Base-by-base conservation (phyloP, 495 filamentous ascomycete genomes). In the Baudoinia panamericana region DNA sequence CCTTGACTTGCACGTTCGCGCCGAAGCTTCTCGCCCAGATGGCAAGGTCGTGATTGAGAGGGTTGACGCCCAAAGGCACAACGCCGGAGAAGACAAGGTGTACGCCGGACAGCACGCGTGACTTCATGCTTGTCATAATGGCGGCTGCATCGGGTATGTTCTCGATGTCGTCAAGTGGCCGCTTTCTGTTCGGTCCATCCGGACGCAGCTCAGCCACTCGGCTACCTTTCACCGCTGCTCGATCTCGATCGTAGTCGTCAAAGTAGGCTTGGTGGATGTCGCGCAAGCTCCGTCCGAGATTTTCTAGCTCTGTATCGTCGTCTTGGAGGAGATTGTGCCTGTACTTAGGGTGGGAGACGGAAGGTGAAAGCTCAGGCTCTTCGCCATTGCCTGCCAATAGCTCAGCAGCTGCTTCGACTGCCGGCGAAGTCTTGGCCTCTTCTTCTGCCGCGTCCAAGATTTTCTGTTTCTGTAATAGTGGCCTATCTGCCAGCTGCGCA, bases 71-170 rank as follows among this genome's bases (percentile, higher is more conserved):
- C 4, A 90, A 56, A 13, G 87, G 87, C 8, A 95, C 71, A 5
- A 97, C 74, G 4, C 92, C 90, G 0, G 90, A 93, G 46, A 95
- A 80, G 4, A 90, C 84, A 24, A 97, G 63, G 5, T 72, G 69
- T 17, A 75, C 73, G 12, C 73, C 78, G 0, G 63, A 68, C 2
- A 97, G 74, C 8, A 87, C 75, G 18, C 66, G 62, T 0, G 62
- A 56, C 58, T 96, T 96, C 53, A 95, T 73, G 21, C 58, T 54
- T 12, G 84, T 78, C 66, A 99, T 81, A 8, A 93, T 73, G 9
- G 65, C 61, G 46, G 84, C 86, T 32, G 94, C 73, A 56, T 96
- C 86, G 0, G 90, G 90, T 4, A 95, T 77, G 30, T 76, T 60
- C 26, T 69, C 69, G 36, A 76, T 56, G 51, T 85, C 77, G 31